Percentiles rank a stretch among this genome's conserved stretches.
Conservation (phyloP, 345 rosid genomes). For the Citrus reticulata region DNA sequence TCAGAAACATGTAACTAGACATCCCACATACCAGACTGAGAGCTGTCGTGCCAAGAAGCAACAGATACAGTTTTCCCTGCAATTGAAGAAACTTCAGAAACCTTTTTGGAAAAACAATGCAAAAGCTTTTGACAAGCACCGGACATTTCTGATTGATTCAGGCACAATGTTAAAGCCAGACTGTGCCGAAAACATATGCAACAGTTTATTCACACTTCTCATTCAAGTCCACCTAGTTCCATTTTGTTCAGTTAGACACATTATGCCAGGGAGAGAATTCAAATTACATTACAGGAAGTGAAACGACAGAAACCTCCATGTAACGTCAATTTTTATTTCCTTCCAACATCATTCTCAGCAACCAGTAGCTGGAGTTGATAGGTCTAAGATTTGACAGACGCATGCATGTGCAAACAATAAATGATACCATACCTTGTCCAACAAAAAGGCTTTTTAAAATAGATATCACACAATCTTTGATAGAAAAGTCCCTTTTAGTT, state of each 20-base stretch:
- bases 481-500: slow-evolving; percentile 1
- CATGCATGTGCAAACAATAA: background rate
- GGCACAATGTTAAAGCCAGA: background rate
- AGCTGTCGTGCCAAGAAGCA: slow-evolving; percentile 96
- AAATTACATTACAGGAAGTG: background rate
- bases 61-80: slow-evolving; percentile 83
- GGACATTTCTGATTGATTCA: background rate
- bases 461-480: background rate
- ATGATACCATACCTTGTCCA: background rate
- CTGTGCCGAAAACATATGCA: background rate
- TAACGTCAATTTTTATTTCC: background rate
- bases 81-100: slow-evolving; percentile 11
- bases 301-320: background rate
- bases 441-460: background rate
- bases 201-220: background rate
- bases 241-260: background rate
- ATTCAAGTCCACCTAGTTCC: background rate
- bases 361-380: background rate
- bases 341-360: background rate
- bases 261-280: background rate
- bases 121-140: background rate
- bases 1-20: background rate
- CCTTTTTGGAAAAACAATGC: background rate
- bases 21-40: slow-evolving; percentile 46
- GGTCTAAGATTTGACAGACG: background rate